These are phyloP conservation scores for Pseudofabraea citricarpa DNA, from an alignment of 2,329 filamentous ascomycete genomes.

Conservation along the genomic window DNA sequence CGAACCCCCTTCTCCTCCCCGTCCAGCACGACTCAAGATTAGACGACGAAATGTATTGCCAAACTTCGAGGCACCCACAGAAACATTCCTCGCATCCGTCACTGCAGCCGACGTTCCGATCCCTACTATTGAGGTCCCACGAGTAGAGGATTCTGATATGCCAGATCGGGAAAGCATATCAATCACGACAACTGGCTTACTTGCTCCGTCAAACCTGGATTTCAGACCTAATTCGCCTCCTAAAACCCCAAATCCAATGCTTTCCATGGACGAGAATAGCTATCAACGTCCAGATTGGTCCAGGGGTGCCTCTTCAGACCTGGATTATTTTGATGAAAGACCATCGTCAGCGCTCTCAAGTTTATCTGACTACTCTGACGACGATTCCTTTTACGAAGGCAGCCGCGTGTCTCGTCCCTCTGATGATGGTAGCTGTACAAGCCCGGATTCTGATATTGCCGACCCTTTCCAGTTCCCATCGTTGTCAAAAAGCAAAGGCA, in stretches of 20 bases:
- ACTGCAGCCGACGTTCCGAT: constrained; percentile 60
- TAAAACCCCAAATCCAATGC: constrained; percentile 49
- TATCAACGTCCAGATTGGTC: constrained; percentile 25
- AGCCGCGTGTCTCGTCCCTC: constrained; percentile 52
- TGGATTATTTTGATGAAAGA: constrained; percentile 17
- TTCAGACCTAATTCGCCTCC: constrained; percentile 39
- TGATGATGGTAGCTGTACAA: constrained; percentile 50
- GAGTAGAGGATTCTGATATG: constrained; percentile 26
- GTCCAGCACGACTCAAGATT: constrained; percentile 23
- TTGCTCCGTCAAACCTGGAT: constrained; percentile 16
- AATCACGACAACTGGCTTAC: constrained; percentile 13
- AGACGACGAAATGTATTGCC: constrained; percentile 22
- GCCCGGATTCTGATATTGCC: constrained; percentile 40
- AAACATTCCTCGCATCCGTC: constrained; percentile 64
- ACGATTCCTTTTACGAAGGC: constrained; percentile 51
- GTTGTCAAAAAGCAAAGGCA: constrained; percentile 19
- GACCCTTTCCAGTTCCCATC: constrained; percentile 29
- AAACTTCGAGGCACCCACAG: constrained; percentile 46
- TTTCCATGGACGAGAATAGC: constrained; percentile 10
- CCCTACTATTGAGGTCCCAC: constrained; percentile 58
- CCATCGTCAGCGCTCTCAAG: constrained; percentile 23
- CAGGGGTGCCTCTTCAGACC: constrained; percentile 14
- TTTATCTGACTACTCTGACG: constrained; percentile 50
- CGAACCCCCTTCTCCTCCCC: constrained; percentile 23
- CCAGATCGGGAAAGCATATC: constrained; percentile 13